phyloP scores from a whole-genome alignment of 164 flowering plant genomes.

The Sedum album region DNA sequence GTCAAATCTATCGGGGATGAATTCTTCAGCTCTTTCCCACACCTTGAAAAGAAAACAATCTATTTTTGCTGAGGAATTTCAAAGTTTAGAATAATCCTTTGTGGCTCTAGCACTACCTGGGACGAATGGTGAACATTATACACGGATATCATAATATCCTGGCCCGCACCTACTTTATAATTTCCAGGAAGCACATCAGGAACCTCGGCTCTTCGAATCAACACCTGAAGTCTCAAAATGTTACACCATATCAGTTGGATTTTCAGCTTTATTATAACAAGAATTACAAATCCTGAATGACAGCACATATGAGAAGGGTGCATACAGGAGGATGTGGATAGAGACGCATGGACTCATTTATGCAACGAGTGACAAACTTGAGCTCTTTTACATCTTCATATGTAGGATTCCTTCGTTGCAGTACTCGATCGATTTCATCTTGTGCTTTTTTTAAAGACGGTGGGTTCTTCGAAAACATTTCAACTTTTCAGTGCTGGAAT shows the following conservation, averaged over 20 bases:
- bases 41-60: conserved; percentile 33
- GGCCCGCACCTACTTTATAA: conserved; percentile 81
- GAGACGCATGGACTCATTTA: conserved; percentile 79
- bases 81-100: not conserved
- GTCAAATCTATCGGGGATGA: conserved; percentile 78
- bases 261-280: not conserved
- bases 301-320: conserved; percentile 8
- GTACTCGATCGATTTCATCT: conserved; percentile 79
- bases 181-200: conserved; percentile 81
- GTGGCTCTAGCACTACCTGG: conserved; percentile 34
- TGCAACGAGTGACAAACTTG: conserved; percentile 72
- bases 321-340: conserved; percentile 98
- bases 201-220: conserved; percentile 77
- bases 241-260: not conserved
- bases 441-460: conserved; percentile 55
- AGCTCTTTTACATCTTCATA: conserved; percentile 74
- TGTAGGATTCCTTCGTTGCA: conserved; percentile 64
- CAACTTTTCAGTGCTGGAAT: not conserved
- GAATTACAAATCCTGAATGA: not conserved
- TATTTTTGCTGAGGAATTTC: too few species aligned
- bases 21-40: conserved; percentile 91
- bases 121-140: conserved; percentile 85
- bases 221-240: conserved; percentile 36
- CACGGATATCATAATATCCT: conserved; percentile 97
- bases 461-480: conserved; percentile 32